These are phyloP conservation scores for Paraglomus brasilianum DNA, from an alignment of 192 early-diverging fungal species.

Conservation along the genomic window DNA sequence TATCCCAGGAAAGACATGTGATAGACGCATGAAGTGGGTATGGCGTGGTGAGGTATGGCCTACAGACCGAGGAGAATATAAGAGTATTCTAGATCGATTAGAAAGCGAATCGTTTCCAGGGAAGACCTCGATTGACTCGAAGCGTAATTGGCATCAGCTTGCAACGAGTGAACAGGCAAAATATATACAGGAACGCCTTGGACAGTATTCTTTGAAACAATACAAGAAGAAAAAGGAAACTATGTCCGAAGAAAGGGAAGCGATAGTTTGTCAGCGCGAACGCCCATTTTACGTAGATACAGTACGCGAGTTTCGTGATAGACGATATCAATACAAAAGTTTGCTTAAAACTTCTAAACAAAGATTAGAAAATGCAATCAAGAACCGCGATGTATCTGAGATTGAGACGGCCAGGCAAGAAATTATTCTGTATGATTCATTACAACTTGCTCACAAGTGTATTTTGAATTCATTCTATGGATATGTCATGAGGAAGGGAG, in stretches of 20 bases:
- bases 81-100: constrained; percentile 87
- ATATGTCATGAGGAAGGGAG: constrained; percentile 98
- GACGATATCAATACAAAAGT: constrained; percentile 97
- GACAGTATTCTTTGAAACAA: constrained; percentile 85
- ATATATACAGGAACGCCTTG: constrained; percentile 74
- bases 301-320: constrained; percentile 93
- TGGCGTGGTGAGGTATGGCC: constrained; percentile 98
- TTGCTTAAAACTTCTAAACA: constrained; percentile 90
- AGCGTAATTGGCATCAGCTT: constrained; percentile 68
- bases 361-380: constrained; percentile 69
- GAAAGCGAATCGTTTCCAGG: constrained; percentile 78
- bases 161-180: constrained; percentile 63
- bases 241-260: constrained; percentile 78
- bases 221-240: constrained; percentile 83
- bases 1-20: constrained; percentile 80
- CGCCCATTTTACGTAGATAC: constrained; percentile 99
- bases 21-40: constrained; percentile 92
- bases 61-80: constrained; percentile 78
- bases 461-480: constrained; percentile 96
- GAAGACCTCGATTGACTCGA: constrained; percentile 50
- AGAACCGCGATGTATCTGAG: constrained; percentile 61
- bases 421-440: constrained; percentile 94
- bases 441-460: constrained; percentile 98
- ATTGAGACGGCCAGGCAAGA: constrained; percentile 86
- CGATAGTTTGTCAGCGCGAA: constrained; percentile 95